Percentiles rank a stretch among this genome's conserved stretches.
phyloP scores from a whole-genome alignment of 805 yeast species.

The Ogataea populi-albae region DNA sequence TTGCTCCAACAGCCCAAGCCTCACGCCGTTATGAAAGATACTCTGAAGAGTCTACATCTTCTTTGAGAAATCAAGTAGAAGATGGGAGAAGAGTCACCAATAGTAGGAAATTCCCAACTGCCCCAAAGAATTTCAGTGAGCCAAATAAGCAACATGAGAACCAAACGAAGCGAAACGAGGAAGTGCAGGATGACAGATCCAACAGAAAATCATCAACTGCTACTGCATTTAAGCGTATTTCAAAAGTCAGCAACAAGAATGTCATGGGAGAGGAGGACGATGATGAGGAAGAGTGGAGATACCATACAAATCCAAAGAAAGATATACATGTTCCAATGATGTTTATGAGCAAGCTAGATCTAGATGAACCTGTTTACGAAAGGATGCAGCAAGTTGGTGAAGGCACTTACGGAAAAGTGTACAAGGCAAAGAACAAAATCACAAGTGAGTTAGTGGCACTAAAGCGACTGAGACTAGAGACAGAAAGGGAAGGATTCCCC shows the following conservation, averaged over 20 bases:
- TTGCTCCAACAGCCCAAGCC: no score
- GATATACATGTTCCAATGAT: conserved; percentile 6
- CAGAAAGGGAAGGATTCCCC: conserved; percentile 93
- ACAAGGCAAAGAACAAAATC: conserved; percentile 71
- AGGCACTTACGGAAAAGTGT: conserved; percentile 97
- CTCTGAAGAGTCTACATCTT: no score
- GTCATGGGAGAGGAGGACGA: conserved; percentile 20
- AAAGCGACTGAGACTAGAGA: conserved; percentile 77
- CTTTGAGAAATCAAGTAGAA: conserved; percentile 2
- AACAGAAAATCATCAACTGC: conserved; percentile 4
- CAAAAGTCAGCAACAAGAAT: conserved; percentile 18
- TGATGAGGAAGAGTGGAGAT: conserved; percentile 11
- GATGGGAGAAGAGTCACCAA: not conserved
- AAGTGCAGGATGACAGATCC: not conserved
- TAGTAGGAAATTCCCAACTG: conserved; percentile 19
- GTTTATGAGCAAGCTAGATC: conserved; percentile 22
- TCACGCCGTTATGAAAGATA: conserved; percentile 4
- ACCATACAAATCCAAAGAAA: not conserved
- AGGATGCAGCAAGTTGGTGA: conserved; percentile 93
- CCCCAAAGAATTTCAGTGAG: conserved; percentile 14
- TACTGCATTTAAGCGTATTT: conserved; percentile 15
- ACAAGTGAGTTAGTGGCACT: conserved; percentile 80
- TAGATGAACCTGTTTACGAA: conserved; percentile 49
- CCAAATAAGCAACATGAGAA: conserved; percentile 1
- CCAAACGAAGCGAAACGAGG: not conserved